These are phyloP conservation scores for Russula compacta DNA, from an alignment of 768 basidiomycete species.

Conservation along the genomic window DNA sequence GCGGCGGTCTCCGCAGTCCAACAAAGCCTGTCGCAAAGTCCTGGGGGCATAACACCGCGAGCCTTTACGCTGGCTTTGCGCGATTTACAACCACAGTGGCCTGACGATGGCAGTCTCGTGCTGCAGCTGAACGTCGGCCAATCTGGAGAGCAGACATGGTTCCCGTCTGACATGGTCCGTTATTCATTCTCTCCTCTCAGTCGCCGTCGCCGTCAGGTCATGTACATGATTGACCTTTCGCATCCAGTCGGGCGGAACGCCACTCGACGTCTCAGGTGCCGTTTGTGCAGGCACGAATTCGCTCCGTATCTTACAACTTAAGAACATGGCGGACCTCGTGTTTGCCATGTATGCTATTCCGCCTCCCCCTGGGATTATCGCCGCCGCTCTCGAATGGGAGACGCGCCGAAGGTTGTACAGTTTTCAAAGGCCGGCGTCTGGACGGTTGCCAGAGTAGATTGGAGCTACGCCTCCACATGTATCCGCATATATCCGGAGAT, in stretches of 20 bases:
- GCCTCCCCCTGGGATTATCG: not conserved
- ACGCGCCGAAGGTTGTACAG: not conserved
- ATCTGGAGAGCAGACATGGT: constrained; percentile 10
- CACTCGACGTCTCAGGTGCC: constrained; percentile 11
- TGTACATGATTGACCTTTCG: not conserved
- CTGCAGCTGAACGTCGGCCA: constrained; percentile 9
- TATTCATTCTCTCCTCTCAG: not conserved
- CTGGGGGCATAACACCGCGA: constrained; percentile 3
- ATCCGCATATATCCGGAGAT: not conserved
- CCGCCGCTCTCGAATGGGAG: constrained; percentile 5
- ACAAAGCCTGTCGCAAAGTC: not conserved
- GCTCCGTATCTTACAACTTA: constrained; percentile 12
- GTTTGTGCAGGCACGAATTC: constrained; percentile 12
- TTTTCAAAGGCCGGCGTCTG: not conserved
- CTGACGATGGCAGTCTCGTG: constrained; percentile 8
- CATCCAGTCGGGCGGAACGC: not conserved
- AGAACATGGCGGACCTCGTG: constrained; percentile 8
- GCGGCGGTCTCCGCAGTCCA: constrained; percentile 4
- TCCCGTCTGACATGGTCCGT: constrained; percentile 13
- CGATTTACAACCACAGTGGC: constrained; percentile 12
- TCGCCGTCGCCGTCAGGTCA: not conserved
- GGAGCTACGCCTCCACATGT: not conserved
- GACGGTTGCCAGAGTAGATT: not conserved
- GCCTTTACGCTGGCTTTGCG: constrained; percentile 11
- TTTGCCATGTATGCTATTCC: constrained; percentile 10